Evolutionary conservation across 202 grass and related monocot species (phyloP).

Genomic region (Hordeum pubiflorum): DNA sequence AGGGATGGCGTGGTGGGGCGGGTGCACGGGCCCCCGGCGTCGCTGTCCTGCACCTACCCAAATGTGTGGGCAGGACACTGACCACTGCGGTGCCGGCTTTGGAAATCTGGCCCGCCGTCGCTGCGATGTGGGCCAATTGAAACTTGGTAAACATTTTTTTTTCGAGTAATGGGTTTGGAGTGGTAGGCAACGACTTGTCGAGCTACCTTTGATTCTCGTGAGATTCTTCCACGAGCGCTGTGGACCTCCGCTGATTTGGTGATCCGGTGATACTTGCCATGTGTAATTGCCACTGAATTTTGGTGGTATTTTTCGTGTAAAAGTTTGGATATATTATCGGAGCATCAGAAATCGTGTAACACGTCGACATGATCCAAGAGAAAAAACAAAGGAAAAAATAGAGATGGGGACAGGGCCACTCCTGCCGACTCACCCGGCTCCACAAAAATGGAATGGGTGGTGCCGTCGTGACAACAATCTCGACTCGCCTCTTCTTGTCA

Average conservation of each 20-base stretch:
- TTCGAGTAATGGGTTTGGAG: neutral
- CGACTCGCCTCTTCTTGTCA: neutral
- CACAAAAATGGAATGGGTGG: neutral
- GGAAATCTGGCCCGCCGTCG: neutral
- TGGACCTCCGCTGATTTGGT: neutral
- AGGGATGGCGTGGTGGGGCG: neutral
- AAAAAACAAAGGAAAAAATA: neutral
- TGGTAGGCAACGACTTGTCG: neutral
- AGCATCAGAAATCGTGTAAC: neutral
- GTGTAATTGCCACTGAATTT: neutral
- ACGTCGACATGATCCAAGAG: neutral
- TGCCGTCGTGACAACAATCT: neutral
- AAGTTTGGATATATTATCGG: neutral
- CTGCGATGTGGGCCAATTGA: neutral
- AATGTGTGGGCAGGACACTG: slow-evolving; percentile 20
- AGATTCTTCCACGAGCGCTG: neutral
- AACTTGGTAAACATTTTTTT: neutral
- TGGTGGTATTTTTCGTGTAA: neutral
- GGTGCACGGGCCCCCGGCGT: neutral
- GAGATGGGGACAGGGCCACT: neutral
- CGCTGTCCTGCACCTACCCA: slow-evolving; percentile 35
- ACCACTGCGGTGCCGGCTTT: neutral
- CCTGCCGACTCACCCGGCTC: neutral
- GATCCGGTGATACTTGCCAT: neutral
- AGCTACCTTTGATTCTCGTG: neutral